Evolutionary conservation across 164 flowering plant genomes (phyloP).

Genomic region (Macadamia tetraphylla): DNA sequence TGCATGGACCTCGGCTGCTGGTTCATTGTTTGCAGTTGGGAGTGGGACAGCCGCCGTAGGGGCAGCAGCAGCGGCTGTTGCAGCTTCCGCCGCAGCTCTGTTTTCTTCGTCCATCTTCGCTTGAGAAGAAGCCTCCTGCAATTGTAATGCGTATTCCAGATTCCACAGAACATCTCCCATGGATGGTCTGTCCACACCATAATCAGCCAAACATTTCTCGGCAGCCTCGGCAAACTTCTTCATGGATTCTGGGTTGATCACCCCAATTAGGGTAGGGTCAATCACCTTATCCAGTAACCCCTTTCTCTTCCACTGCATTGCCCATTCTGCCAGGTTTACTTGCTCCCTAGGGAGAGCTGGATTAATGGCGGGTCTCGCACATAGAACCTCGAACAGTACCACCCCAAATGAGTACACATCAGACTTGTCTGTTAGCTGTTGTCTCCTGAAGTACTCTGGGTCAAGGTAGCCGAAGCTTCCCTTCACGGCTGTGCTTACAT

Average conservation of each 20-base stretch:
- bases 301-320: constrained; percentile 89
- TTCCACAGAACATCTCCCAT: constrained; percentile 98
- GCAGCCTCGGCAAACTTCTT: constrained; percentile 89
- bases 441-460: constrained; percentile 92
- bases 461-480: constrained; percentile 95
- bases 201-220: constrained; percentile 83
- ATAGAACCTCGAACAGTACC: constrained; percentile 86
- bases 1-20: constrained; percentile 59
- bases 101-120: constrained; percentile 79
- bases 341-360: constrained; percentile 90
- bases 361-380: constrained; percentile 82
- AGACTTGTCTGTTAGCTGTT: constrained; percentile 84
- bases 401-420: constrained; percentile 97
- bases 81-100: constrained; percentile 20
- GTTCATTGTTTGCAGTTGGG: constrained; percentile 45
- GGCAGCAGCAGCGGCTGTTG: too few relatives aligned
- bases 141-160: constrained; percentile 87
- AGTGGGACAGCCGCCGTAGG: too few relatives aligned
- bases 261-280: constrained; percentile 61
- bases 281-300: constrained; percentile 84
- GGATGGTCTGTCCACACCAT: constrained; percentile 84
- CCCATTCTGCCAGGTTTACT: constrained; percentile 92
- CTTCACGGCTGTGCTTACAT: constrained; percentile 93
- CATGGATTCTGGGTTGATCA: constrained; percentile 72
- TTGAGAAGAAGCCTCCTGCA: constrained; percentile 71